phyloP scores from a whole-genome alignment of 108 stramenopile species.

The Skeletonema menzelii region DNA sequence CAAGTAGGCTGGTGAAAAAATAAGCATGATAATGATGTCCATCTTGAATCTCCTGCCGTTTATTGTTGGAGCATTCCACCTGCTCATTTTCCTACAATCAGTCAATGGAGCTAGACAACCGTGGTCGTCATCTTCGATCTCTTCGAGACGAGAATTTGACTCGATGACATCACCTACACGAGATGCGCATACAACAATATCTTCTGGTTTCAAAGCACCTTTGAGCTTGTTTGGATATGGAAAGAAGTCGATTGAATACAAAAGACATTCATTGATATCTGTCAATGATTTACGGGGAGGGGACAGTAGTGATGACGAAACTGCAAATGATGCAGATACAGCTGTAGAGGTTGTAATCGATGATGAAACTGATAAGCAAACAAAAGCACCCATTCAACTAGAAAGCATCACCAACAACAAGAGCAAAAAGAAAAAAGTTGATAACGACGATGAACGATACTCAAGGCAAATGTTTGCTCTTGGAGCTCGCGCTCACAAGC shows the following conservation, averaged over 20 bases:
- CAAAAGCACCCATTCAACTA: background rate
- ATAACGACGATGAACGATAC: constrained; percentile 84
- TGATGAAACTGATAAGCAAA: background rate
- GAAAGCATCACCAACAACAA: background rate
- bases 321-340: background rate
- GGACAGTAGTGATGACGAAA: background rate
- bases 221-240: background rate
- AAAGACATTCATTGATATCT: background rate
- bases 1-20: background rate
- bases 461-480: constrained; percentile 87
- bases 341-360: background rate
- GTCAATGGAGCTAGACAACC: background rate
- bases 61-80: background rate
- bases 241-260: background rate
- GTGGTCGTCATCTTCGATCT: background rate
- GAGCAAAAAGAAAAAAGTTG: constrained; percentile 22
- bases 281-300: constrained; percentile 5
- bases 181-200: background rate
- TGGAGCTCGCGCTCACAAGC: constrained; percentile 79
- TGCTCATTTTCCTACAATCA: background rate
- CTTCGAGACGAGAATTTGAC: background rate
- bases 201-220: background rate
- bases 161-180: background rate
- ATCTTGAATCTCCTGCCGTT: background rate
- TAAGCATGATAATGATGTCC: background rate